Conservation (phyloP, 306 rosid genomes). For the Cucurbita argyrosperma region DNA sequence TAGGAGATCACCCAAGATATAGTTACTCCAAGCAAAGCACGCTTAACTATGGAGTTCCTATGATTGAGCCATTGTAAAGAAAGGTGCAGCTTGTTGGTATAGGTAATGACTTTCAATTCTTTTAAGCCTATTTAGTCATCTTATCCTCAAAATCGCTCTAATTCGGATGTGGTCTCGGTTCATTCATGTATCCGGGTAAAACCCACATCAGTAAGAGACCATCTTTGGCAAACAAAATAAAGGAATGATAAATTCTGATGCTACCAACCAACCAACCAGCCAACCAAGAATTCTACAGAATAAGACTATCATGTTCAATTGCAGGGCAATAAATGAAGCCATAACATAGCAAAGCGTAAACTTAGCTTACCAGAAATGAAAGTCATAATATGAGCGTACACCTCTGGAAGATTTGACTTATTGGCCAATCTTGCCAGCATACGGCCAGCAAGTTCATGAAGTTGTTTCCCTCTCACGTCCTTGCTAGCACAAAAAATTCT, state of each 20-base stretch:
- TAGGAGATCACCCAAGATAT: too few species aligned
- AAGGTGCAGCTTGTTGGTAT: too few species aligned
- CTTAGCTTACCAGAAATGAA: slow-evolving; percentile 49
- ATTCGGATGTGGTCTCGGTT: too few species aligned
- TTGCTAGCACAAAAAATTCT: slow-evolving; percentile 81
- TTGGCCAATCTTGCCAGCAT: slow-evolving; percentile 51
- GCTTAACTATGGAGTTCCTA: too few species aligned
- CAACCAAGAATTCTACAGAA: background rate
- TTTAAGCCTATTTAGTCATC: too few species aligned
- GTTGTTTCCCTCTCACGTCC: slow-evolving; percentile 73
- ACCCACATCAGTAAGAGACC: too few species aligned
- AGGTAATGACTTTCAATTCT: too few species aligned
- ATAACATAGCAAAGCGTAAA: slow-evolving; percentile 1
- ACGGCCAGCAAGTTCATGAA: slow-evolving; percentile 56
- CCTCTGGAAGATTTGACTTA: slow-evolving; percentile 62
- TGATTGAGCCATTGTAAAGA: too few species aligned
- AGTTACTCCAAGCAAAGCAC: too few species aligned
- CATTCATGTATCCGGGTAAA: too few species aligned
- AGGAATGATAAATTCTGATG: background rate
- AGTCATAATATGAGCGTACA: slow-evolving; percentile 60
- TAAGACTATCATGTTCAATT: background rate
- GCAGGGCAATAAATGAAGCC: background rate
- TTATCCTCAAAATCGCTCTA: too few species aligned
- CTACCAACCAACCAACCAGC: background rate
- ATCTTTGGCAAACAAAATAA: background rate